Conservation (phyloP, 208 protist genomes). For the Trypanosoma theileri region DNA sequence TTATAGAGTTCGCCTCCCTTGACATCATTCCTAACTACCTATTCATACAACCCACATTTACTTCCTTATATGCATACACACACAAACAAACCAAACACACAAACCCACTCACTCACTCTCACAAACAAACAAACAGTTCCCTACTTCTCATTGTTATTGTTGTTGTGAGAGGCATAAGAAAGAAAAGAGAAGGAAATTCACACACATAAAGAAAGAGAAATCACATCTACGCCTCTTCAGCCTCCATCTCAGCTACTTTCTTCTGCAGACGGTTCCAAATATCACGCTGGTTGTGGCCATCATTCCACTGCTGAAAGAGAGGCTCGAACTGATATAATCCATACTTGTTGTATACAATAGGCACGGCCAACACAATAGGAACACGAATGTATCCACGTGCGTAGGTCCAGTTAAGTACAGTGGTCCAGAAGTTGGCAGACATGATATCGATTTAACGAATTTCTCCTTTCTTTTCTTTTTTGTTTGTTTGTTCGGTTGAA, state of each 20-base stretch:
- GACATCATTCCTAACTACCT: no score
- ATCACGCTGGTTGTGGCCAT: conserved; percentile 80
- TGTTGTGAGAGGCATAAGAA: no score
- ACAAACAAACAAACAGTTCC: no score
- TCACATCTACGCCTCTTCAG: conserved; percentile 10
- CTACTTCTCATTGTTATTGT: background rate
- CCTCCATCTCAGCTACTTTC: conserved; percentile 64
- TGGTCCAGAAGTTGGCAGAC: conserved; percentile 64
- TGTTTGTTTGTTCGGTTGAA: no score
- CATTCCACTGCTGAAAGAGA: conserved; percentile 74
- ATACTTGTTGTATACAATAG: conserved; percentile 88
- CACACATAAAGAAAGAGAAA: conserved; percentile 13
- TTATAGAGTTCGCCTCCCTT: no score
- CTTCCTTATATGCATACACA: no score
- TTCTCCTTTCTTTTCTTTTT: conserved; percentile 12
- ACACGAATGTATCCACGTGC: conserved; percentile 84
- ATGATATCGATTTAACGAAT: conserved; percentile 10
- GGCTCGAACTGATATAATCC: conserved; percentile 66
- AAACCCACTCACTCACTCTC: no score
- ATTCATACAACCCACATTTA: no score
- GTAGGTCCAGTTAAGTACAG: conserved; percentile 81
- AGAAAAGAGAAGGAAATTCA: background rate
- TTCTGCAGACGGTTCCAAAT: conserved; percentile 85
- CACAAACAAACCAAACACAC: no score
- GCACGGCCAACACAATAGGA: conserved; percentile 70